Conservation (phyloP, 352 stramenopile genomes). For the Phytophthora crassamura region DNA sequence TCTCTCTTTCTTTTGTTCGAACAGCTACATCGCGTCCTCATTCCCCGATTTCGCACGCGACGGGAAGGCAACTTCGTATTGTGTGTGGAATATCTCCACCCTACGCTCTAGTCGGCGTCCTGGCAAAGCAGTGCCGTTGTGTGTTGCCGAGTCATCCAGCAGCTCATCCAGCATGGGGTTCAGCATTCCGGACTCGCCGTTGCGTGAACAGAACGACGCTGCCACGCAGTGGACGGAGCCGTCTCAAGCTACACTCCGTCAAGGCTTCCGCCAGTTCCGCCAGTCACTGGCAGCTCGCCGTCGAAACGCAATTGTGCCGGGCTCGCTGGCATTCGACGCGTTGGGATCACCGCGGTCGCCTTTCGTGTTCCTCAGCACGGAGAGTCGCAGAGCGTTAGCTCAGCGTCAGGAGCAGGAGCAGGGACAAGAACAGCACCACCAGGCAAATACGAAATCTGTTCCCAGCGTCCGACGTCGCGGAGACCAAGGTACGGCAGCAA, state of each 20-base stretch:
- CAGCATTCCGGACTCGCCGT: slow-evolving; percentile 68
- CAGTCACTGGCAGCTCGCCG: slow-evolving; percentile 41
- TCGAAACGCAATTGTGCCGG: slow-evolving; percentile 67
- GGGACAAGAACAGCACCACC: slow-evolving; percentile 13
- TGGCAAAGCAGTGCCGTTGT: slow-evolving; percentile 3
- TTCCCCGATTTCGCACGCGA: slow-evolving; percentile 33
- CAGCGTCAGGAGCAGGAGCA: slow-evolving; percentile 43
- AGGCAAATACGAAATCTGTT: slow-evolving; percentile 4
- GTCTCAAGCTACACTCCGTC: slow-evolving; percentile 14
- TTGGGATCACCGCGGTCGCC: slow-evolving; percentile 54
- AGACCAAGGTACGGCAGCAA: slow-evolving; percentile 17
- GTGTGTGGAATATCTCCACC: slow-evolving; percentile 31
- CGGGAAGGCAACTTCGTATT: slow-evolving; percentile 4
- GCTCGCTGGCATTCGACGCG: slow-evolving; percentile 47
- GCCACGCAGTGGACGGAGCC: slow-evolving; percentile 22
- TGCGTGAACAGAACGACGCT: slow-evolving; percentile 11
- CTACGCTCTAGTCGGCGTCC: slow-evolving; percentile 20
- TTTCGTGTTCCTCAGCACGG: slow-evolving; percentile 40
- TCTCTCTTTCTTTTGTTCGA: not conserved
- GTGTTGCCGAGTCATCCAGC: not conserved
- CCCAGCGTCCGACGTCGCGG: slow-evolving; percentile 17
- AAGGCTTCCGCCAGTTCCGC: slow-evolving; percentile 31
- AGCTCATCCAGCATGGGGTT: slow-evolving; percentile 54
- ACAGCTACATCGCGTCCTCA: not conserved
- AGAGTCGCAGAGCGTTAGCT: slow-evolving; percentile 41